These are phyloP conservation scores for Melaleuca alternifolia DNA, from an alignment of 345 rosid species.

Conservation along the genomic window DNA sequence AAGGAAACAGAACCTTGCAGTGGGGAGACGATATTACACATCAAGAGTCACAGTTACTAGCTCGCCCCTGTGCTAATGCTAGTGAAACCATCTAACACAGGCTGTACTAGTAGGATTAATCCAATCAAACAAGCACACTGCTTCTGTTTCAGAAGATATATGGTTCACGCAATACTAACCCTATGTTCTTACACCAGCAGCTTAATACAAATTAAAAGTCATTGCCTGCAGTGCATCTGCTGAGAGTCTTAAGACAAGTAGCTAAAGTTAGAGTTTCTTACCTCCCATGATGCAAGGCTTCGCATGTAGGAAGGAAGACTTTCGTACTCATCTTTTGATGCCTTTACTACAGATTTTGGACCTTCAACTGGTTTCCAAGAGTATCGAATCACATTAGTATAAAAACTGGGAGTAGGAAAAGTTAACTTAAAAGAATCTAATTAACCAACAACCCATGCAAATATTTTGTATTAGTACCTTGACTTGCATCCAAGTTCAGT, in stretches of 20 bases:
- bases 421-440: neutral
- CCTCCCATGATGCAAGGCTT: conserved; percentile 85
- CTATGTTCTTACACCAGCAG: neutral
- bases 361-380: conserved; percentile 7
- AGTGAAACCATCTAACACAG: neutral
- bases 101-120: neutral
- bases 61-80: neutral
- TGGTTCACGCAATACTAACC: accelerated
- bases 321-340: conserved; percentile 47
- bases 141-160: neutral
- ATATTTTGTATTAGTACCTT: conserved; percentile 22
- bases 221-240: neutral
- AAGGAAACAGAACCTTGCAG: neutral
- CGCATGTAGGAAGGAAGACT: conserved; percentile 66
- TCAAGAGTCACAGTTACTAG: neutral
- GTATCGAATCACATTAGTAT: neutral
- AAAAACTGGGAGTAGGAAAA: neutral
- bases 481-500: conserved; percentile 2
- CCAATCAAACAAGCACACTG: neutral
- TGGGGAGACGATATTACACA: neutral
- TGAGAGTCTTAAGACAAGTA: neutral
- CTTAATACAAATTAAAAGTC: neutral
- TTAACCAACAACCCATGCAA: neutral
- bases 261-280: conserved; percentile 7
- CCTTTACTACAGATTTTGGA: conserved; percentile 14